Conservation (phyloP, 2,329 filamentous ascomycete genomes). For the Fusarium sp. region DNA sequence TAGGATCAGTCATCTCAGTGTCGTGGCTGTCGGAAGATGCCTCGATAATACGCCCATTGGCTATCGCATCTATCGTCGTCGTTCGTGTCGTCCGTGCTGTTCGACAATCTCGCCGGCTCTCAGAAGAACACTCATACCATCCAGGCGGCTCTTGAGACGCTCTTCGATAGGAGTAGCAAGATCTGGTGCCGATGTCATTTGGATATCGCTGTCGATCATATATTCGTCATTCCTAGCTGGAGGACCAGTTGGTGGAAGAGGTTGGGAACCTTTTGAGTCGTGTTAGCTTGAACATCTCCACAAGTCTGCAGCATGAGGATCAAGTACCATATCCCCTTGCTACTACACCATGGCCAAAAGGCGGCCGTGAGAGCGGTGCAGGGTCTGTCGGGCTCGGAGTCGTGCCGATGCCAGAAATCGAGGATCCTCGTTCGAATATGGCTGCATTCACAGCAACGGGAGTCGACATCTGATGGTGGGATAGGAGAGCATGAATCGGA, state of each 20-base stretch:
- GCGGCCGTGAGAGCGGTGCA: slow-evolving; percentile 24
- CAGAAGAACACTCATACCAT: slow-evolving; percentile 71
- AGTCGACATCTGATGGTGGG: slow-evolving; percentile 55
- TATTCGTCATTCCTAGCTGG: slow-evolving; percentile 50
- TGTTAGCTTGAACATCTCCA: slow-evolving; percentile 49
- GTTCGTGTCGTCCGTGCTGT: slow-evolving; percentile 51
- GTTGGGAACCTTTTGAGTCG: slow-evolving; percentile 52
- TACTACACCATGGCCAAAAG: slow-evolving; percentile 43
- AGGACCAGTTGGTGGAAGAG: slow-evolving; percentile 51
- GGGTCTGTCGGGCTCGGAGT: slow-evolving; percentile 48
- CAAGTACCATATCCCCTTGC: slow-evolving; percentile 55
- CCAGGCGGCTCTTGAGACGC: slow-evolving; percentile 54
- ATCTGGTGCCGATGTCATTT: slow-evolving; percentile 50
- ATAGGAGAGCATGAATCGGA: slow-evolving; percentile 67
- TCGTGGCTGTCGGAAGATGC: slow-evolving; percentile 1
- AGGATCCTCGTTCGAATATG: slow-evolving; percentile 41
- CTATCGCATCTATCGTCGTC: slow-evolving; percentile 21
- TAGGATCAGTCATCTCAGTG: not conserved
- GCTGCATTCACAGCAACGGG: slow-evolving; percentile 27
- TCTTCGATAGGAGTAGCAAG: slow-evolving; percentile 34
- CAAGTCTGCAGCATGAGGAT: slow-evolving; percentile 31
- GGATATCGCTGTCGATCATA: slow-evolving; percentile 49
- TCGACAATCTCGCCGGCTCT: slow-evolving; percentile 71
- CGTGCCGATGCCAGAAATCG: slow-evolving; percentile 37
- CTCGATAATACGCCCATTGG: not conserved